Evolutionary conservation across 352 stramenopile species (phyloP), one percentile per base, ranked within the genome.

Genomic region (Pythium rhizo-oryzae): DNA sequence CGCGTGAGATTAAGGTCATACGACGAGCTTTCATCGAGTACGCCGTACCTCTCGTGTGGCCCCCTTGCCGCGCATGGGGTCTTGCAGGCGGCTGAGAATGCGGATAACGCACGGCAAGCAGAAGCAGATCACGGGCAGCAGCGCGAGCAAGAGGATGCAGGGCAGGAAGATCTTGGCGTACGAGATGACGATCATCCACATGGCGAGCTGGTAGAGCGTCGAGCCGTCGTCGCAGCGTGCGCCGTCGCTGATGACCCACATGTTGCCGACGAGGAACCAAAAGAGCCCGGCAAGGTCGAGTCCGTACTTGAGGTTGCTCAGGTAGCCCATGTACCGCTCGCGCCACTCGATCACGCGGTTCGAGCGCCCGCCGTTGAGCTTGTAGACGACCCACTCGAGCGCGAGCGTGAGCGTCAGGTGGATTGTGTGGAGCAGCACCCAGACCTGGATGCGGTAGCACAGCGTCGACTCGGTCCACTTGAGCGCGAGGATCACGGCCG

Each of bases 111-210:
- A 98, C 4, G 93, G 92, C 30, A 98, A 78, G 75, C 93, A 98
- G 76, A 98, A 98, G 80, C 93, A 98, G 30, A 98, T 84, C 41
- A 98, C 85, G 9, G 93, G 93, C 59, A 98, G 75, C 61, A 97
- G 77, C 56, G 92, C 78, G 51, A 98, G 69, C 57, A 97, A 78
- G 70, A 98, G 59, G 58, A 98, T 83, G 56, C 93, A 98, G 1
- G 93, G 93, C 68, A 98, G 56, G 44, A 97, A 97, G 69, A 98
- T 96, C 79, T 98, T 97, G 66, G 88, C 80, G 76, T 98, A 98
- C 28, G 90, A 89, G 59, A 98, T 96, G 69, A 97, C 72, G 65
- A 98, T 94, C 83, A 97, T 96, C 74, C 88, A 96, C 43, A 98
- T 79, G 71, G 85, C 87, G 46, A 93, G 76, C 60, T 92, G 84